Conservation (phyloP, 2,329 filamentous ascomycete species). For the Lithohypha guttulata region DNA sequence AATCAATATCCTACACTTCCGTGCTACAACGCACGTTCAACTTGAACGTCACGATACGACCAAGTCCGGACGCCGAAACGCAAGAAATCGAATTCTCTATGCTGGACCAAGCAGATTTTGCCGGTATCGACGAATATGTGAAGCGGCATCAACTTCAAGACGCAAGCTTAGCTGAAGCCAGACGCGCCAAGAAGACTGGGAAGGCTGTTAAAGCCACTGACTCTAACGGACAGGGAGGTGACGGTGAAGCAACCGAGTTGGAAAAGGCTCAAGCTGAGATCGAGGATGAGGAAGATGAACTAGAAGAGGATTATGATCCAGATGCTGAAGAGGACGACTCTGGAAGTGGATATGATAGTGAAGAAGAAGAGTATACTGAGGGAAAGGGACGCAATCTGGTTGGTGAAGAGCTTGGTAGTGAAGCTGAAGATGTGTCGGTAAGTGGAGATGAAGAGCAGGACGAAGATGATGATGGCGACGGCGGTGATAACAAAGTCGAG, state of each 20-base stretch:
- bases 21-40: conserved; percentile 58
- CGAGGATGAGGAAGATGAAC: conserved; percentile 33
- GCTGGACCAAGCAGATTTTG: conserved; percentile 54
- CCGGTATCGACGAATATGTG: conserved; percentile 52
- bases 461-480: conserved; percentile 13
- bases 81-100: conserved; percentile 55
- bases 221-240: conserved; percentile 16
- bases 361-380: conserved; percentile 30
- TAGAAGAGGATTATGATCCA: conserved; percentile 42
- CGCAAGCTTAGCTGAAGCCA: conserved; percentile 49
- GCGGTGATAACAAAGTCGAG: conserved; percentile 11
- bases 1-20: conserved; percentile 52
- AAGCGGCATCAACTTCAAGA: conserved; percentile 52
- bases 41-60: conserved; percentile 42
- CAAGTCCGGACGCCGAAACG: conserved; percentile 8
- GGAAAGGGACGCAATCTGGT: conserved; percentile 29
- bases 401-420: conserved; percentile 34
- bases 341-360: conserved; percentile 35
- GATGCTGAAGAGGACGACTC: conserved; percentile 40
- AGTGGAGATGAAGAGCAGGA: conserved; percentile 19
- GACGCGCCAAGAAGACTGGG: conserved; percentile 51
- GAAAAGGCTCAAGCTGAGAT: conserved; percentile 47
- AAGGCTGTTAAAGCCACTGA: conserved; percentile 28
- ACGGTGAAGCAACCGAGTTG: conserved; percentile 39
- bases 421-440: conserved; percentile 31